Percentiles rank a stretch among this genome's conserved stretches.
phyloP scores from a whole-genome alignment of 352 stramenopile genomes.

The Phytophthora ohioensis region DNA sequence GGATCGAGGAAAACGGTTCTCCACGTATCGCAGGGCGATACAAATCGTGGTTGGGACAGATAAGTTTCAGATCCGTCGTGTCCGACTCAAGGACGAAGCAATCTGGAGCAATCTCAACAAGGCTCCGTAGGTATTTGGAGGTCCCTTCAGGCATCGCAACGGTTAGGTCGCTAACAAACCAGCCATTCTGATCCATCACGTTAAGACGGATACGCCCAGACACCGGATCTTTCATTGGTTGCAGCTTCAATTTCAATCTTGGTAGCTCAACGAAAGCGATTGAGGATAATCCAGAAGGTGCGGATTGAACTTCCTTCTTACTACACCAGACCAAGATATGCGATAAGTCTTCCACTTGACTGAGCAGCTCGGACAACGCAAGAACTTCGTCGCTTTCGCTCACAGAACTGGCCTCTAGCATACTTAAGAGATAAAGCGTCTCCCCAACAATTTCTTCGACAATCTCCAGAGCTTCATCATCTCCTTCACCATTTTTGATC shows the following conservation, averaged over 20 bases:
- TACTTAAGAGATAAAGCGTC: conserved; percentile 94
- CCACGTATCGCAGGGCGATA: conserved; percentile 78
- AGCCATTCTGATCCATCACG: conserved; percentile 85
- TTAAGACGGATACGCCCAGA: conserved; percentile 63
- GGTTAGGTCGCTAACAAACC: conserved; percentile 82
- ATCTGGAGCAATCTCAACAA: conserved; percentile 65
- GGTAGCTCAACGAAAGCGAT: conserved; percentile 98
- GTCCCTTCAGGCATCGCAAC: conserved; percentile 40
- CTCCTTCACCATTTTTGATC: conserved; percentile 53
- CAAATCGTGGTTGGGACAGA: conserved; percentile 87
- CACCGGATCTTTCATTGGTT: conserved; percentile 60
- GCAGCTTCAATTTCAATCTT: conserved; percentile 96
- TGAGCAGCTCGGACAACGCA: conserved; percentile 91
- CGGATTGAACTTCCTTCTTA: conserved; percentile 25
- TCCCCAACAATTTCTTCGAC: conserved; percentile 69
- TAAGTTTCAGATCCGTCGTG: conserved; percentile 78
- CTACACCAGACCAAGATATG: conserved; percentile 98
- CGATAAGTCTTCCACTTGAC: conserved; percentile 96
- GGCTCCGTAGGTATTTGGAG: conserved; percentile 60
- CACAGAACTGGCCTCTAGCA: conserved; percentile 82
- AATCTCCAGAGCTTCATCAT: conserved; percentile 65
- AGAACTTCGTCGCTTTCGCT: conserved; percentile 47
- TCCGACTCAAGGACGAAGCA: conserved; percentile 82
- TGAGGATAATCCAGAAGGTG: conserved; percentile 27
- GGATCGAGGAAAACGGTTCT: conserved; percentile 82